Evolutionary conservation across 306 rosid genomes (phyloP), one percentile per base, ranked within the genome.

Genomic region (Phaseolus lunatus): DNA sequence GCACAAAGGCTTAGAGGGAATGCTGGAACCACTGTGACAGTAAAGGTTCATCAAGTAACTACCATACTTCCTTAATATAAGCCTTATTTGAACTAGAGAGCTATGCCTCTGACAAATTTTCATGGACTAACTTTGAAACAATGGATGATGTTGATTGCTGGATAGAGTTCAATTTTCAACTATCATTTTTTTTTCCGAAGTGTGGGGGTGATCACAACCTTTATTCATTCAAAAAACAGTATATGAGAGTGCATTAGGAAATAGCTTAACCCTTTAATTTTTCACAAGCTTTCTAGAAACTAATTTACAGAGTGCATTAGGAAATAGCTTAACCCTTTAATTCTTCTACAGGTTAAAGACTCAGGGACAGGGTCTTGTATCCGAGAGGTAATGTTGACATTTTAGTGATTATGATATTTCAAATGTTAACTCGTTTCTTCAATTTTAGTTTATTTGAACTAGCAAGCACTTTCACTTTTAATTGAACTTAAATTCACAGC

Each of bases 1-100:
- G 96, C 97, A 13, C 87, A 85, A 73, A 95, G 83, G 79, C 93
- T 95, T 49, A 86, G 98, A 86, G 98, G 98, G 50, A 89, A 81
- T 29, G 96, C 95, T 37, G 98, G 98, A 85, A 95, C 97, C 62
- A 84, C 84, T 37, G 97, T 95, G 20, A 88, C 88, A 61, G 85
- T 95, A 64, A 95, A 90, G 90, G 87, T 92, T 76, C 84, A 74
- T n/a, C 76, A 75, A 67, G 12, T 9, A 39, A 83, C 85, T 84
- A 39, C 67, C 80, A 57, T 12, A 29, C 45, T 82, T 86, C 39
- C 76, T 22, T 72, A 62, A 14, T 31, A 75, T 45, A 74, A 66
- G 27, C 49, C 41, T 39, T 49, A 69, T 66, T 56, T n/a, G 49
- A 59, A 52, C 27, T 22, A 20, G 48, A 37, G 37, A 77, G 53